Percentiles rank a stretch among this genome's conserved stretches.
Conservation (phyloP, 164 flowering plant species). For the Vitis rupestris region DNA sequence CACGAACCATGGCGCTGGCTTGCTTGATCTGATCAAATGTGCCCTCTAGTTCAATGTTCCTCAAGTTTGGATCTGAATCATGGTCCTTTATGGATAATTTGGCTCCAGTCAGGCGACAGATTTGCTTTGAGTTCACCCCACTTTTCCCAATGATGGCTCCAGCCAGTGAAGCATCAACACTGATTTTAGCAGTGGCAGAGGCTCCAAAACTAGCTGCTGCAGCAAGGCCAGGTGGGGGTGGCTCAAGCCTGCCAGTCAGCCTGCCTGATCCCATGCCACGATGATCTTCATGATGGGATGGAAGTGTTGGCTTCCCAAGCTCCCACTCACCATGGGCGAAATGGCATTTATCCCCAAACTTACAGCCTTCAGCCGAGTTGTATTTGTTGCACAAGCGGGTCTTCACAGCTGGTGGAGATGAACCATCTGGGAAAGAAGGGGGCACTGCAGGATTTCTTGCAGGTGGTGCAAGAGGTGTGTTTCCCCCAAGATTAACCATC, state of each 20-base stretch:
- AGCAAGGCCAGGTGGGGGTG: constrained; percentile 28
- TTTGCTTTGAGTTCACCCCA: constrained; percentile 77
- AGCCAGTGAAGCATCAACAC: constrained; percentile 70
- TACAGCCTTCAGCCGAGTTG: constrained; percentile 68
- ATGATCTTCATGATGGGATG: constrained; percentile 43
- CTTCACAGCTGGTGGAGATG: constrained; percentile 47
- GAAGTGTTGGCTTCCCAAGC: constrained; percentile 46
- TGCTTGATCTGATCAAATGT: constrained; percentile 75
- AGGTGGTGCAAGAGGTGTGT: constrained; percentile 34
- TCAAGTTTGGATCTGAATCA: constrained; percentile 57
- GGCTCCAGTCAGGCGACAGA: constrained; percentile 67
- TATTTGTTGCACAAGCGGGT: constrained; percentile 56
- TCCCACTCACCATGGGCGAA: constrained; percentile 81
- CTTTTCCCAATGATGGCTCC: constrained; percentile 79
- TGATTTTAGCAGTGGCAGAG: constrained; percentile 74
- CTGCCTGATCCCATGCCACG: constrained; percentile 47
- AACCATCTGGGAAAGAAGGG: constrained; percentile 47
- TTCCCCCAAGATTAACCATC: constrained; percentile 40
- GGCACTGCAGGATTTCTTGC: constrained; percentile 34
- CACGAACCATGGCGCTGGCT: constrained; percentile 74
- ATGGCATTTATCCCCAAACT: constrained; percentile 71
- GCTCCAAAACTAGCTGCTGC: constrained; percentile 70
- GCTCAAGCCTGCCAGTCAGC: constrained; percentile 38
- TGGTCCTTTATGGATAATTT: constrained; percentile 69
- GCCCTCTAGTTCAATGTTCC: constrained; percentile 84